Conservation (phyloP, 1,139 yeast genomes). For the Yueomyces sp. region DNA sequence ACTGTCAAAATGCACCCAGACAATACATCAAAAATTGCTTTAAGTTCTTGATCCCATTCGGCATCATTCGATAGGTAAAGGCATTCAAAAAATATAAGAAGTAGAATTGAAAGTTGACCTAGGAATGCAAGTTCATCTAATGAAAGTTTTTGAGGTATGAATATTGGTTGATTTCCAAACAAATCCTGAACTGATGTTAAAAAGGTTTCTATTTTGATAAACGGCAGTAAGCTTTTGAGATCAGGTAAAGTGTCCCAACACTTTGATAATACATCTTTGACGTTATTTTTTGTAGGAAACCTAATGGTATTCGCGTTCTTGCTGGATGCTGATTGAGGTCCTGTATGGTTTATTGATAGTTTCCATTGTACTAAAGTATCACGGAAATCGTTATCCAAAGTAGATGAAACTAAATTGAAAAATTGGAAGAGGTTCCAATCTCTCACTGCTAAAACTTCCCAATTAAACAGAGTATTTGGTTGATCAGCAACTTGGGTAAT, state of each 20-base stretch:
- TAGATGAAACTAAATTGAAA: not conserved
- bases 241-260: not conserved
- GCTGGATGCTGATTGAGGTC: not conserved
- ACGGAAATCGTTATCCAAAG: not conserved
- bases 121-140: constrained; percentile 8
- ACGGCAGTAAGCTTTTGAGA: constrained; percentile 7
- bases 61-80: constrained; percentile 12
- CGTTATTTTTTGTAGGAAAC: not conserved
- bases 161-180: constrained; percentile 8
- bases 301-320: not conserved
- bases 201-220: constrained; percentile 8
- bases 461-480: not conserved
- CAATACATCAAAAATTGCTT: constrained; percentile 6
- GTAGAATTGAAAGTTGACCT: constrained; percentile 11
- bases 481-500: not conserved
- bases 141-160: constrained; percentile 5
- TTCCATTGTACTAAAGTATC: not conserved
- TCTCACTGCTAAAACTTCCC: not conserved
- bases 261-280: not conserved
- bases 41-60: constrained; percentile 9
- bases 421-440: not conserved
- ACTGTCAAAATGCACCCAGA: constrained; percentile 8
- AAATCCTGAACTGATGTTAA: constrained; percentile 8
- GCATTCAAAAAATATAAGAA: constrained; percentile 12
- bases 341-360: not conserved